These are phyloP conservation scores for Naegleria gruberi DNA, from an alignment of 208 protist genomes.

Conservation along the genomic window DNA sequence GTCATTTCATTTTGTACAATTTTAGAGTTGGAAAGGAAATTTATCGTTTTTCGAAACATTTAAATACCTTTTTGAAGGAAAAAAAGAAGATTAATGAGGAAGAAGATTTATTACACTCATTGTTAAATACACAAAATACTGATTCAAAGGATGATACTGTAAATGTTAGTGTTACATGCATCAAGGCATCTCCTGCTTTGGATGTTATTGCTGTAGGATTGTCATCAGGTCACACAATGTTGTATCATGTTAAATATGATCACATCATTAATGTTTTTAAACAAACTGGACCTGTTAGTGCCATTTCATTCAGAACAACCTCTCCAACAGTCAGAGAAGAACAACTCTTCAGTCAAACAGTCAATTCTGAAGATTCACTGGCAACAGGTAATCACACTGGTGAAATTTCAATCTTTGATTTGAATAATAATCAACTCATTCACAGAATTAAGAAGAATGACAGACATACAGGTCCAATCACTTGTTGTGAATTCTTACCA, in stretches of 20 bases:
- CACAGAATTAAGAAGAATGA: neutral
- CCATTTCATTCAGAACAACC: slow-evolving; percentile 12
- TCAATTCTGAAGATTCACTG: neutral
- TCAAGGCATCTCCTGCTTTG: neutral
- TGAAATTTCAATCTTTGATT: neutral
- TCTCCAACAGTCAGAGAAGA: neutral
- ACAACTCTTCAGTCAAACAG: neutral
- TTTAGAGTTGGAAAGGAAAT: slow-evolving; percentile 9
- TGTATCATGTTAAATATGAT: neutral
- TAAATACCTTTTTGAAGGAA: neutral
- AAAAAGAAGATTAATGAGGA: neutral
- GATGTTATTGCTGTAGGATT: neutral
- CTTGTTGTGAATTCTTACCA: neutral
- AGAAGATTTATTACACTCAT: neutral
- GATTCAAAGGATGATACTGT: neutral
- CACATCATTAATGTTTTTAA: neutral
- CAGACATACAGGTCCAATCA: neutral
- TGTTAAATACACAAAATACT: neutral
- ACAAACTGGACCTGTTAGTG: neutral
- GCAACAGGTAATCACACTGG: neutral
- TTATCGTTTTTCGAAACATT: neutral
- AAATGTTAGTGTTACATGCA: neutral
- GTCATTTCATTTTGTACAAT: neutral
- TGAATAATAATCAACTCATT: neutral
- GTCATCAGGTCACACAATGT: neutral